Evolutionary conservation across 2,329 filamentous ascomycete species (phyloP).

Genomic region (Pyricularia sp.): DNA sequence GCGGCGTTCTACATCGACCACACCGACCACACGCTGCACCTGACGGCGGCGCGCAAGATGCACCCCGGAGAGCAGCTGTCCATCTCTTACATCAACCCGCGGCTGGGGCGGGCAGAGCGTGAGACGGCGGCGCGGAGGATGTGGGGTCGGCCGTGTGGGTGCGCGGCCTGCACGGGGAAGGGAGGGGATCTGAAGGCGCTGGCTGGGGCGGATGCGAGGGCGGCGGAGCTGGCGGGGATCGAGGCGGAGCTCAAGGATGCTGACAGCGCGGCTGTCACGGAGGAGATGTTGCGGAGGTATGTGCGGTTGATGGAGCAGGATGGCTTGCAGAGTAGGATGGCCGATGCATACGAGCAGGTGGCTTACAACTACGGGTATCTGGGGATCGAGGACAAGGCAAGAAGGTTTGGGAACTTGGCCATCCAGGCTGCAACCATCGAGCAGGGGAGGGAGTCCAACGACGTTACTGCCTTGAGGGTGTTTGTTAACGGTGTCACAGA

Average conservation of each 20-base stretch:
- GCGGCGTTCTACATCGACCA: constrained; percentile 20
- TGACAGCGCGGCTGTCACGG: constrained; percentile 12
- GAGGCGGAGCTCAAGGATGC: constrained; percentile 15
- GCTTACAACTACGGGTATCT: constrained; percentile 27
- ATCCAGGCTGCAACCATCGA: constrained; percentile 22
- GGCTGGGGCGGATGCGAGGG: constrained; percentile 14
- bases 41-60: constrained; percentile 21
- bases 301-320: constrained; percentile 20
- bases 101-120: constrained; percentile 15
- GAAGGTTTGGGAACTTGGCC: constrained; percentile 21
- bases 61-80: constrained; percentile 23
- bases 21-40: constrained; percentile 16
- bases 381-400: constrained; percentile 16
- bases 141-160: constrained; percentile 22
- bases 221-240: constrained; percentile 15
- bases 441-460: constrained; percentile 19
- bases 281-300: constrained; percentile 17
- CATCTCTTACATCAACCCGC: constrained; percentile 23
- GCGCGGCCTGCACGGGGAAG: constrained; percentile 17
- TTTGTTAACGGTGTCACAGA: constrained; percentile 18
- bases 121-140: constrained; percentile 16
- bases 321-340: constrained; percentile 22
- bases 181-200: constrained; percentile 6
- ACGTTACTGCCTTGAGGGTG: constrained; percentile 21
- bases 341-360: constrained; percentile 24